phyloP scores from a whole-genome alignment of 2,329 filamentous ascomycete species.

The Cercospora janseana region DNA sequence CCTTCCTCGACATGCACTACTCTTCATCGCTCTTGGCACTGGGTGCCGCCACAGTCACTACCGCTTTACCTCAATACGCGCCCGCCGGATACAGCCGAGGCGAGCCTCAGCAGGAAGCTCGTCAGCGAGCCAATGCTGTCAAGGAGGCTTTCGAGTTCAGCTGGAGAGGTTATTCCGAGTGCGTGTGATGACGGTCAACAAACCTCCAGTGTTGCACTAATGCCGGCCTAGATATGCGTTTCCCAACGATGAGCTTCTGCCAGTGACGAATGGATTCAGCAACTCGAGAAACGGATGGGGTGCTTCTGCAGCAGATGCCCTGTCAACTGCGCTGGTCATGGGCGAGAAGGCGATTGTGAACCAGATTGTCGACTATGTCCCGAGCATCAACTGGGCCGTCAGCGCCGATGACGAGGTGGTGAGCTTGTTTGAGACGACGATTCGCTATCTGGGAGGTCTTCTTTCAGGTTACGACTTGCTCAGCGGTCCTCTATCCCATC shows the following conservation, averaged over 20 bases:
- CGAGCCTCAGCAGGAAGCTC: constrained; percentile 20
- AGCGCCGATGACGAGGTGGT: constrained; percentile 65
- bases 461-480: constrained; percentile 74
- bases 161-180: constrained; percentile 58
- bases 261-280: constrained; percentile 62
- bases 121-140: constrained; percentile 54
- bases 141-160: constrained; percentile 67
- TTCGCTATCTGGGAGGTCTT: constrained; percentile 80
- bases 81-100: neutral
- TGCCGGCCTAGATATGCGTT: constrained; percentile 50
- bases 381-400: constrained; percentile 69
- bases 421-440: constrained; percentile 86
- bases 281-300: constrained; percentile 82
- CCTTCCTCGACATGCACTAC: constrained; percentile 1
- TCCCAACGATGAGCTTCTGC: constrained; percentile 54
- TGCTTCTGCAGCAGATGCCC: constrained; percentile 76
- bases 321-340: constrained; percentile 81
- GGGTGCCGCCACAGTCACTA: constrained; percentile 9
- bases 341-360: constrained; percentile 64
- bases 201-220: constrained; percentile 2
- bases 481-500: constrained; percentile 56
- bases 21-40: constrained; percentile 8
- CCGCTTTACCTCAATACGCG: constrained; percentile 1
- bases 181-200: neutral
- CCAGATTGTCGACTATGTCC: constrained; percentile 68